Conservation (phyloP, 768 basidiomycete genomes). For the Tremella fuciformis region DNA sequence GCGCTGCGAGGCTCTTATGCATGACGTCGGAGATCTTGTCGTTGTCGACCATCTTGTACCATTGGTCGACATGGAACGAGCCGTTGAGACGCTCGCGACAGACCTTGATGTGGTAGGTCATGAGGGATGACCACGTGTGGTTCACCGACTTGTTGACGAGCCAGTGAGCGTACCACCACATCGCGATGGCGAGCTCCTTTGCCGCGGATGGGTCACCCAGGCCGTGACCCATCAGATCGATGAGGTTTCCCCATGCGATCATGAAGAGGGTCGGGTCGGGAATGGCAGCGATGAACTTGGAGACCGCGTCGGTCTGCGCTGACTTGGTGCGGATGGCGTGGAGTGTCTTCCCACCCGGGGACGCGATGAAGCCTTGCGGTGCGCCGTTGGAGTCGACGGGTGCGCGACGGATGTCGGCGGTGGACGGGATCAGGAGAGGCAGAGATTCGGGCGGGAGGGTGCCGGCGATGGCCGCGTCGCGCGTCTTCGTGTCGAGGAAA, state of each 20-base stretch:
- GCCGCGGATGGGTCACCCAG: background rate
- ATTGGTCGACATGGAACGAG: background rate
- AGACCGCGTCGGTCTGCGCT: background rate
- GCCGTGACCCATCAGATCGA: background rate
- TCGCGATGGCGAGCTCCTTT: background rate
- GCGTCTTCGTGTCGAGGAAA: background rate
- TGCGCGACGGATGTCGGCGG: background rate
- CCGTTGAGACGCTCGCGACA: background rate
- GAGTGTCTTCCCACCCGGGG: background rate
- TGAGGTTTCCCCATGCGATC: background rate
- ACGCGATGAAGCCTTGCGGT: background rate
- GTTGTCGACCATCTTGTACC: conserved; percentile 3
- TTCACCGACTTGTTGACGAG: background rate
- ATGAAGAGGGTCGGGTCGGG: background rate
- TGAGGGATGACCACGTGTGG: background rate
- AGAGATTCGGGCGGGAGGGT: background rate
- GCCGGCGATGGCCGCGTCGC: background rate
- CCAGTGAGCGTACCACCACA: background rate
- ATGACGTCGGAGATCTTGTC: background rate
- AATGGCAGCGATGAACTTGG: conserved; percentile 1
- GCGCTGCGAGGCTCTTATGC: background rate
- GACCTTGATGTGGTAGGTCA: background rate
- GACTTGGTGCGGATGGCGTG: background rate
- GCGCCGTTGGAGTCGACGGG: background rate
- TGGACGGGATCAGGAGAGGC: background rate